Conservation (phyloP, 306 rosid species). For the Dalbergia cultrata region DNA sequence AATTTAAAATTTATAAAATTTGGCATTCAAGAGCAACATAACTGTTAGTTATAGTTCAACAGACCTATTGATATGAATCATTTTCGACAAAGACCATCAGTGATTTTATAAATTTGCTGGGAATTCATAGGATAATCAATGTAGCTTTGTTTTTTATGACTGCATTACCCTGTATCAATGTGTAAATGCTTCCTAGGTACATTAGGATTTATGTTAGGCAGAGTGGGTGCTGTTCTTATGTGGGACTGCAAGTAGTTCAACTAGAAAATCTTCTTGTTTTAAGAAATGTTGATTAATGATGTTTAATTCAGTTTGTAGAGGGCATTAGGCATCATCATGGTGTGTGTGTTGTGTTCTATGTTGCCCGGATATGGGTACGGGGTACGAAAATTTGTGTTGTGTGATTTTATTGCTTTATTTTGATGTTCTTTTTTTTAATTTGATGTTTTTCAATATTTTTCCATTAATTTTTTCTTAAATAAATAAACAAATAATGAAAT, state of each 20-base stretch:
- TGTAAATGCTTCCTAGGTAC: background rate
- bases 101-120: constrained; percentile 10
- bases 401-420: no score
- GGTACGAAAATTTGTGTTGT: no score
- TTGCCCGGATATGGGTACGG: no score
- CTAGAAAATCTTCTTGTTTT: background rate
- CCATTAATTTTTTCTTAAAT: no score
- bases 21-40: background rate
- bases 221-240: constrained; percentile 1
- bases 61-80: background rate
- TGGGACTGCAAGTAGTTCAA: background rate
- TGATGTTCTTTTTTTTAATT: no score
- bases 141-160: background rate
- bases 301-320: constrained; percentile 18
- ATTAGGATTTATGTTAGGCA: background rate
- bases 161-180: background rate
- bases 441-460: no score
- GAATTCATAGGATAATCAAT: background rate
- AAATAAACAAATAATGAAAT: no score
- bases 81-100: background rate
- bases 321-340: background rate
- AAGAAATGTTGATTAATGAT: constrained; percentile 9
- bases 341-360: constrained; percentile 14
- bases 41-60: background rate
- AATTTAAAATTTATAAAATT: background rate